These are phyloP conservation scores for Diaporthe sp. DNA, from an alignment of 2,329 filamentous ascomycete species.

Conservation along the genomic window DNA sequence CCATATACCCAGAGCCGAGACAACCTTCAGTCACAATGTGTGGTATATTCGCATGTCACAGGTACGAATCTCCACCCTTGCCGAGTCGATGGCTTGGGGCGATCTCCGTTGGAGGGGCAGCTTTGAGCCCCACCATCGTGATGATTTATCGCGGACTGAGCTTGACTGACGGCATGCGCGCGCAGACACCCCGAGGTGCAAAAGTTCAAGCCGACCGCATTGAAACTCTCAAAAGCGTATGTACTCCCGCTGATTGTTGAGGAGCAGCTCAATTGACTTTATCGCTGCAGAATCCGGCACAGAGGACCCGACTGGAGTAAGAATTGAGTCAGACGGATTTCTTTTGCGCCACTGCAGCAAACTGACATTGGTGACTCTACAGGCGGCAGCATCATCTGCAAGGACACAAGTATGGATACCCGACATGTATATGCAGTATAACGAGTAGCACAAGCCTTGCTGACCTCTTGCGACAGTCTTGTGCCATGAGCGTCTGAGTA, in stretches of 20 bases:
- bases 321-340: slow-evolving; percentile 56
- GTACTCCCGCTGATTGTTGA: slow-evolving; percentile 52
- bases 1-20: neutral
- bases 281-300: slow-evolving; percentile 81
- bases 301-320: slow-evolving; percentile 99
- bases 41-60: slow-evolving; percentile 96
- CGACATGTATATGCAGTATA: too few relatives aligned
- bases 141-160: slow-evolving; percentile 36
- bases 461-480: slow-evolving; percentile 73
- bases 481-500: slow-evolving; percentile 96
- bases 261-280: slow-evolving; percentile 55
- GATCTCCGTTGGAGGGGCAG: slow-evolving; percentile 53
- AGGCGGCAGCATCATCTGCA: slow-evolving; percentile 91
- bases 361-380: slow-evolving; percentile 40
- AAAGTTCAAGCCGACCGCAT: slow-evolving; percentile 94
- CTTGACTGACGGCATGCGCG: slow-evolving; percentile 44
- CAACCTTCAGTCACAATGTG: slow-evolving; percentile 73
- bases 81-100: slow-evolving; percentile 44
- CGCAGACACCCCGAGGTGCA: slow-evolving; percentile 89
- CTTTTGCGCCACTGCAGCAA: slow-evolving; percentile 39
- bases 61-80: slow-evolving; percentile 65
- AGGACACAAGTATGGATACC: slow-evolving; percentile 85
- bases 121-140: slow-evolving; percentile 46
- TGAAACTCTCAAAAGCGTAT: slow-evolving; percentile 95
- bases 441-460: slow-evolving; percentile 35